Evolutionary conservation across 345 rosid genomes (phyloP).

Genomic region (Rubroshorea leprosula): DNA sequence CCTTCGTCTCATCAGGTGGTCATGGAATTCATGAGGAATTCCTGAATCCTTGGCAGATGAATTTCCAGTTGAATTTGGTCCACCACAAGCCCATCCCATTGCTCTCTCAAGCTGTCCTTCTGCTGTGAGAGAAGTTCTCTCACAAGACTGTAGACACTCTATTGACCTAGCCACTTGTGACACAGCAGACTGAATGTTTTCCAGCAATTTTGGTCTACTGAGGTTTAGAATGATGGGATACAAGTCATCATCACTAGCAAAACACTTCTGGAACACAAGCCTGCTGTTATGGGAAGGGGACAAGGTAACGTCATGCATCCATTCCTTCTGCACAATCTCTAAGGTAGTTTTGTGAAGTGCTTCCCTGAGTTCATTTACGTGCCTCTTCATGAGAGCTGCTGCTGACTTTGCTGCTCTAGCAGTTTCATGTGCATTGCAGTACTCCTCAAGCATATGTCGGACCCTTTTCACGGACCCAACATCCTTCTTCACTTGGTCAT

Average conservation of each 20-base stretch:
- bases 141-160: slow-evolving; percentile 72
- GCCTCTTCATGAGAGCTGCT: slow-evolving; percentile 63
- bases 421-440: slow-evolving; percentile 78
- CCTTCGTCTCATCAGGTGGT: slow-evolving; percentile 63
- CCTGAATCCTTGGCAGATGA: slow-evolving; percentile 61
- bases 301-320: slow-evolving; percentile 67
- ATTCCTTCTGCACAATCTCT: slow-evolving; percentile 85
- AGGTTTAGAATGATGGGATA: slow-evolving; percentile 55
- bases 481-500: slow-evolving; percentile 41
- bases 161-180: slow-evolving; percentile 55
- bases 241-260: slow-evolving; percentile 45
- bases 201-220: slow-evolving; percentile 63
- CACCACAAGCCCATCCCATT: slow-evolving; percentile 97
- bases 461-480: slow-evolving; percentile 45
- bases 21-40: slow-evolving; percentile 80
- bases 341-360: slow-evolving; percentile 57
- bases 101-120: slow-evolving; percentile 95
- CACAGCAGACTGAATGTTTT: slow-evolving; percentile 49
- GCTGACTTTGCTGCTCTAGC: slow-evolving; percentile 76
- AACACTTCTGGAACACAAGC: slow-evolving; percentile 48
- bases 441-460: slow-evolving; percentile 76
- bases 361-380: slow-evolving; percentile 64
- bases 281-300: slow-evolving; percentile 57
- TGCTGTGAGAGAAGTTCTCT: slow-evolving; percentile 56
- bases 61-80: slow-evolving; percentile 50